Base-by-base conservation (phyloP, 306 rosid genomes). In the Glycyrrhiza uralensis region DNA sequence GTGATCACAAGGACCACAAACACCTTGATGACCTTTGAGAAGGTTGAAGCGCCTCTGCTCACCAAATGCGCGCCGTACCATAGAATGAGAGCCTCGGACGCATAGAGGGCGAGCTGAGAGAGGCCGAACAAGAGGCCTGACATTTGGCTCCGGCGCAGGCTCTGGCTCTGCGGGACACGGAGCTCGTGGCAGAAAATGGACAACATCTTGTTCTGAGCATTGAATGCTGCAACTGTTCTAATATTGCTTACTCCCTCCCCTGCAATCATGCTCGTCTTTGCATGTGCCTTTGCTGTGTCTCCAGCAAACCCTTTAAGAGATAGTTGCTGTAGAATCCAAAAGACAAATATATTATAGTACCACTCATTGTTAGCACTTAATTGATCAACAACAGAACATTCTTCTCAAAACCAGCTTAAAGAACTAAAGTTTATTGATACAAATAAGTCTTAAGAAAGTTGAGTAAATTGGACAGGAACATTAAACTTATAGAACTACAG, bases 241-340 rank as follows among this genome's bases (percentile, higher is more conserved):
- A 94, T 94, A 75, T 94, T 94, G 84, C 99, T 94, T 49, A 94
- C 99, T 71, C 99, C 99, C 42, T 94, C 97, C 12, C 99, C 99
- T 11, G 99, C 99, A 70, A 94, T 94, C 99, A 94, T 94, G 69
- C 99, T 94, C 1, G 99, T 94, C 86, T 89, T 94, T 36, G 99
- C 99, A 76, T 94, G 99, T 47, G 99, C 97, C 80, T 94, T 89
- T 26, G 99, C 99, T 6, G 99, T 94, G 86, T 94, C 99, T 61
- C 99, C 99, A 6, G 99, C 99, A 66, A 94, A 94, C n/a, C 99
- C 99, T 74, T 94, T 94, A 0, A 94, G 88, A 32, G 95, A 94
- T 35, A 94, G 87, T 94, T 94, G 99, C 99, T 94, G 89, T 56
- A 23, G 10, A 73, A 79, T 61, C 41, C 77, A 85, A 68, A n/a